Percentiles rank a stretch among this genome's conserved stretches.
phyloP scores from a whole-genome alignment of 2,329 filamentous ascomycete species.

The Paracorniculantispora psalliotae region DNA sequence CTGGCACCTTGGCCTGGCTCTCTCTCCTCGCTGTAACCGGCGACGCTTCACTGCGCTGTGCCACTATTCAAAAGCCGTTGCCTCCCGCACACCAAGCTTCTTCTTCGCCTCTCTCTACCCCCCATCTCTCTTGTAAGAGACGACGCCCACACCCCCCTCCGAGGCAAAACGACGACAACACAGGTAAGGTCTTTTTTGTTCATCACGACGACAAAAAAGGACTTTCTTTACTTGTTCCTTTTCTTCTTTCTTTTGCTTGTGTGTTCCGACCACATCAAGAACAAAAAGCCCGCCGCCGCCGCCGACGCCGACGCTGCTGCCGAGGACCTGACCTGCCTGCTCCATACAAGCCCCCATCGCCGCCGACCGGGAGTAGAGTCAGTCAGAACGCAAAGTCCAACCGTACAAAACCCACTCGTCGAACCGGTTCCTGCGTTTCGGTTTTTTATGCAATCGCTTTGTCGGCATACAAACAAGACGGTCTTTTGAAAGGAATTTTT shows the following conservation, averaged over 20 bases:
- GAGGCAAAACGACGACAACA: conserved; percentile 13
- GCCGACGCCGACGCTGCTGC: neutral
- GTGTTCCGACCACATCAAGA: neutral
- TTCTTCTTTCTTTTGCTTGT: neutral
- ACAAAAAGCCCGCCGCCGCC: neutral
- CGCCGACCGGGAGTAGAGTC: conserved; percentile 9
- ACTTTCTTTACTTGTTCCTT: neutral
- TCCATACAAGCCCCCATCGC: conserved; percentile 1
- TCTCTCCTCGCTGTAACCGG: conserved; percentile 5
- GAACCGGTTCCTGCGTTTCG: conserved; percentile 3
- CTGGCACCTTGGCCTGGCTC: conserved; percentile 10
- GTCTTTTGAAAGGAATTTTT: neutral
- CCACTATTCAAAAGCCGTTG: conserved; percentile 38
- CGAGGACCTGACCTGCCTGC: neutral
- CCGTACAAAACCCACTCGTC: neutral
- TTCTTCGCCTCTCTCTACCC: conserved; percentile 19
- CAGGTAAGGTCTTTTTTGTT: conserved; percentile 3
- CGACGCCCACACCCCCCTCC: conserved; percentile 23
- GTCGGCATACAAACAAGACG: neutral
- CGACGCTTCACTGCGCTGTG: conserved; percentile 14
- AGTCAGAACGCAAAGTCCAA: conserved; percentile 8
- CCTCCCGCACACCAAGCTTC: conserved; percentile 25
- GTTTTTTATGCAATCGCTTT: neutral
- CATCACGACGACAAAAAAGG: neutral
- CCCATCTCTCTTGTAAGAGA: conserved; percentile 27